A percentile compares a stretch with the other conserved stretches of the same genome.
Evolutionary conservation across 73 alveolate genomes (phyloP).

Genomic region (Paramecium primaurelia): DNA sequence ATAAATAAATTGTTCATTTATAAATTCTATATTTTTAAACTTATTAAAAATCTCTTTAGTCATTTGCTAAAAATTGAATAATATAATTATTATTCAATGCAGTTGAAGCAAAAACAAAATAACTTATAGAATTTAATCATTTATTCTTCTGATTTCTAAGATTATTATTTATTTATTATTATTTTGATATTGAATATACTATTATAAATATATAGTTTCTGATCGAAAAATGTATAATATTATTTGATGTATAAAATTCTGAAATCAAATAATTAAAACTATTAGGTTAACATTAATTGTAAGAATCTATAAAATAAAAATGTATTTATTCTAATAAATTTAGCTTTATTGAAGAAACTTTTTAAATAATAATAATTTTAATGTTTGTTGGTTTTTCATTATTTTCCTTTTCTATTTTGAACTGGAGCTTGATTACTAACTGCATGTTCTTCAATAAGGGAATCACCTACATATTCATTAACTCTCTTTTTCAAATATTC

Average conservation of each 20-base stretch:
- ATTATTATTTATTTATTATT: too few species aligned
- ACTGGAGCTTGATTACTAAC: constrained; percentile 1
- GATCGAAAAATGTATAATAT: too few species aligned
- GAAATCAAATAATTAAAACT: background rate
- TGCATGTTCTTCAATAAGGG: constrained; percentile 40
- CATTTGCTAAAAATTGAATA: background rate
- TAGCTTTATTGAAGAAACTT: background rate
- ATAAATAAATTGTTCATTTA: background rate
- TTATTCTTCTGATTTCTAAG: background rate
- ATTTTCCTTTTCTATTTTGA: constrained; percentile 31
- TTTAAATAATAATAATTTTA: background rate
- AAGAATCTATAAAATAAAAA: background rate
- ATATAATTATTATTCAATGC: background rate
- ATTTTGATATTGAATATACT: too few species aligned
- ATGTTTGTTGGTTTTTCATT: background rate
- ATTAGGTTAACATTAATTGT: background rate
- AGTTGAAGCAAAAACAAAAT: background rate
- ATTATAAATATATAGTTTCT: too few species aligned
- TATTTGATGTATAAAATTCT: background rate
- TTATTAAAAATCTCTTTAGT: background rate
- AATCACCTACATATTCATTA: constrained; percentile 39
- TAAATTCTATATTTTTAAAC: background rate
- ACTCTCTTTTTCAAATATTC: constrained; percentile 49
- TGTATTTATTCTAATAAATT: background rate
- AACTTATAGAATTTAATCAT: background rate